Base-by-base conservation (phyloP, 352 stramenopile genomes). In the Globisporangium nodosum region DNA sequence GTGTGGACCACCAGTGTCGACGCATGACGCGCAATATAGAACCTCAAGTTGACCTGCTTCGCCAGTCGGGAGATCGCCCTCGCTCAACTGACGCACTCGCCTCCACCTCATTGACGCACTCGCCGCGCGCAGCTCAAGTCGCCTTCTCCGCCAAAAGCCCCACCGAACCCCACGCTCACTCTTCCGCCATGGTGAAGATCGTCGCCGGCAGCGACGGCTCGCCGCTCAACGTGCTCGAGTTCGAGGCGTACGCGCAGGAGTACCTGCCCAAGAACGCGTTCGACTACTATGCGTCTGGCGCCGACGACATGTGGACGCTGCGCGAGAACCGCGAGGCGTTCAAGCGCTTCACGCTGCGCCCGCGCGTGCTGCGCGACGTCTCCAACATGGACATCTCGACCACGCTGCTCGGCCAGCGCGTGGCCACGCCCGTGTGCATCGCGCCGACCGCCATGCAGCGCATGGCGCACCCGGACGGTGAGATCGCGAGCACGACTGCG, bases 401-500 rank as follows among this genome's bases (percentile, higher is more conserved):
- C 12, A 97, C 93, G 42, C 76, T 98, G 24, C 87, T 98, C 66
- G 95, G 94, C 8, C 71, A 92, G 45, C 71, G 88, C 50, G 83
- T 98, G 15, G 82, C 83, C n/a, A 81, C 97, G 27, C 95, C 95
- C 2, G 94, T 98, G 66, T 98, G 97, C 73, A 87, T 96, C 49
- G 94, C 88, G 35, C 89, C 89, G 8, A 82, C 84, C 30, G 81
- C 95, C 33, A 97, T 96, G 74, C 96, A 98, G 59, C 72, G 92
- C 56, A 98, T 98, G 90, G 96, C 97, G 56, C 94, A 98, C 63
- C 94, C 89, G 39, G 90, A 98, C 56, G 94, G 95, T 46, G 95
- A 98, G 73, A 71, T 85, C 21, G 95, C 86, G 18, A 96, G 85
- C 40, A 81, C 87, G 3, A 71, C 70, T 2, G 94, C 92, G 2